Conservation (phyloP, 1,284 basidiomycete species). For the Melampsora abietis-canadensis region DNA sequence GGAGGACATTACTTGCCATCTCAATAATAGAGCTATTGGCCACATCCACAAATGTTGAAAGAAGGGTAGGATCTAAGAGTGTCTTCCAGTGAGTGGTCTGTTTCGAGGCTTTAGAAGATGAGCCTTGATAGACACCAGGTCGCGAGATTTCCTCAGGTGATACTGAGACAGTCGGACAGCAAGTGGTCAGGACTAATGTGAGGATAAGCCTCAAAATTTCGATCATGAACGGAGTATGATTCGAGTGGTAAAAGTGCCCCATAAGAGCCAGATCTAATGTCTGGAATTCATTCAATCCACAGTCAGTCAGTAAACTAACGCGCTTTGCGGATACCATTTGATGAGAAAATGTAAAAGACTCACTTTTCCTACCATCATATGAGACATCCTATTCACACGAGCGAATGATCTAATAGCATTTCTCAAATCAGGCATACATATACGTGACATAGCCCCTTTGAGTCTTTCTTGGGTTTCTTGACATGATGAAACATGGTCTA, state of each 20-base stretch:
- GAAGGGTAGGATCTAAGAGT: neutral
- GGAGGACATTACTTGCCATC: neutral
- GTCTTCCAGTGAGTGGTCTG: neutral
- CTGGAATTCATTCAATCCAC: conserved; percentile 4
- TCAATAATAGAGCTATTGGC: neutral
- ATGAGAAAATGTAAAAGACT: neutral
- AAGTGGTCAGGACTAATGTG: conserved; percentile 27
- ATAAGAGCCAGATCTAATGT: conserved; percentile 33
- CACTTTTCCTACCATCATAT: conserved; percentile 23
- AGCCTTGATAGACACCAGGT: neutral
- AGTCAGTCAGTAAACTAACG: neutral
- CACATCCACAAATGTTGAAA: neutral
- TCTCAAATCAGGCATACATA: conserved; percentile 19
- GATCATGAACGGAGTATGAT: neutral
- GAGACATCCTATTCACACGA: neutral
- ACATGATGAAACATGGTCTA: conserved; percentile 15
- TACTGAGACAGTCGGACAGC: neutral
- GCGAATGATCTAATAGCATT: neutral
- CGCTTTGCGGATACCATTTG: neutral
- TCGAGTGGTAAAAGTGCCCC: conserved; percentile 5
- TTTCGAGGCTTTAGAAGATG: neutral
- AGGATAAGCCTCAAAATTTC: conserved; percentile 8
- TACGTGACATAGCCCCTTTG: conserved; percentile 9
- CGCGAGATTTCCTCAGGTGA: neutral
- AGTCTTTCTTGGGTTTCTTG: conserved; percentile 5